Conservation (phyloP, 2,329 filamentous ascomycete genomes). For the Fonsecaea multimorphosa region DNA sequence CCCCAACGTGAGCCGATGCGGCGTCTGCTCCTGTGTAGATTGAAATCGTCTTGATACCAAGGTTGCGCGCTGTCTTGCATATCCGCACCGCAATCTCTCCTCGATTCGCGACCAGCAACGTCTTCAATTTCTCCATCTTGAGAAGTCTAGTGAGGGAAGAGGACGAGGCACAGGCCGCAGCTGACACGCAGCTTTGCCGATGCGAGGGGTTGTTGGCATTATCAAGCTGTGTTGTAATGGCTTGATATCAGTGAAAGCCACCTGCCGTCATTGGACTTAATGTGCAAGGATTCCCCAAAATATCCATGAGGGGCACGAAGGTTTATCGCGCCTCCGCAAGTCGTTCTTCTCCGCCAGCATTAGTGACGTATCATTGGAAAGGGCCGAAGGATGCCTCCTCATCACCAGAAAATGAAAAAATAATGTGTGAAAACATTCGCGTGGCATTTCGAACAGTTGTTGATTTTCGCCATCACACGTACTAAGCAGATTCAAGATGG, state of each 20-base stretch:
- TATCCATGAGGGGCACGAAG: slow-evolving; percentile 16
- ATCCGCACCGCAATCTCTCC: slow-evolving; percentile 65
- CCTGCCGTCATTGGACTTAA: slow-evolving; percentile 22
- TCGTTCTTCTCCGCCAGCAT: slow-evolving; percentile 31
- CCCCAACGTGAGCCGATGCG: slow-evolving; percentile 59
- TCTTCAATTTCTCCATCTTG: slow-evolving; percentile 52
- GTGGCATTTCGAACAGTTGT: neutral
- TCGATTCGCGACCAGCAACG: slow-evolving; percentile 64
- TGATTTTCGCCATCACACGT: neutral
- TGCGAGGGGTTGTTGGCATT: slow-evolving; percentile 12
- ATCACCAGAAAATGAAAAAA: neutral
- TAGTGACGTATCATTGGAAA: slow-evolving; percentile 23
- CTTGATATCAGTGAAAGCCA: slow-evolving; percentile 14
- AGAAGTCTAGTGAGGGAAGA: neutral
- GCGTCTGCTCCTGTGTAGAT: slow-evolving; percentile 65
- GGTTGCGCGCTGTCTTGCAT: slow-evolving; percentile 51
- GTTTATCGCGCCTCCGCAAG: slow-evolving; percentile 6
- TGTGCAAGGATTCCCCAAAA: slow-evolving; percentile 16
- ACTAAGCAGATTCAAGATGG: slow-evolving; percentile 23
- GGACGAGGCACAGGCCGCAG: neutral
- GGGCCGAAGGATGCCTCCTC: neutral
- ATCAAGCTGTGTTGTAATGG: slow-evolving; percentile 2
- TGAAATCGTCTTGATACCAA: slow-evolving; percentile 60
- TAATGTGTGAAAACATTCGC: neutral
- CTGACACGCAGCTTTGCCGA: neutral